These are phyloP conservation scores for Pestalotiopsis sp. DNA, from an alignment of 2,329 filamentous ascomycete genomes.

Conservation along the genomic window DNA sequence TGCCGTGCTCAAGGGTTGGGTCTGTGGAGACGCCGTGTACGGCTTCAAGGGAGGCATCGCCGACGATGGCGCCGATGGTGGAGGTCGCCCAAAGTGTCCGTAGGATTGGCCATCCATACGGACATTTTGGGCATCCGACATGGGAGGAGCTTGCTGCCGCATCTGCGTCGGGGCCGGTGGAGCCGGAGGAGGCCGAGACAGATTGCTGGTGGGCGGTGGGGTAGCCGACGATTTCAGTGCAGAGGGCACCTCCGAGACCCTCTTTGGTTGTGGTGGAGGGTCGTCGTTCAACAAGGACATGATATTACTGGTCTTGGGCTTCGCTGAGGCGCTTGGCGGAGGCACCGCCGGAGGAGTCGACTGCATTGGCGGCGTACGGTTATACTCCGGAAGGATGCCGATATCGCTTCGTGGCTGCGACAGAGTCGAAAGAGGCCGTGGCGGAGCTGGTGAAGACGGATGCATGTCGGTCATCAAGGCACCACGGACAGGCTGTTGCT, in stretches of 20 bases:
- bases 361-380: constrained; percentile 34
- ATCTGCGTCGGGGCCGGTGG: constrained; percentile 44
- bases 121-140: constrained; percentile 35
- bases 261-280: constrained; percentile 51
- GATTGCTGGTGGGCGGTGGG: constrained; percentile 47
- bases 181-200: constrained; percentile 43
- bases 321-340: constrained; percentile 41
- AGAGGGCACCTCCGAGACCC: constrained; percentile 49
- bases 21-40: constrained; percentile 52
- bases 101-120: constrained; percentile 44
- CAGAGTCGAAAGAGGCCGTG: constrained; percentile 33
- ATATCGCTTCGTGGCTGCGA: constrained; percentile 31
- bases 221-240: constrained; percentile 49
- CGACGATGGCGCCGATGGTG: constrained; percentile 40
- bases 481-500: constrained; percentile 40
- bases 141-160: constrained; percentile 44
- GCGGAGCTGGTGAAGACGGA: constrained; percentile 41
- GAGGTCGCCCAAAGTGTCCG: constrained; percentile 46
- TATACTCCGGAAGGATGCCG: constrained; percentile 33
- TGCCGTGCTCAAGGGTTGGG: constrained; percentile 48
- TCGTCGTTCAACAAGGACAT: constrained; percentile 68
- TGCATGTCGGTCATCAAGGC: constrained; percentile 42
- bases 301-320: constrained; percentile 61
- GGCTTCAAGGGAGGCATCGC: constrained; percentile 62
- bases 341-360: constrained; percentile 36